phyloP scores from a whole-genome alignment of 192 early-diverging fungal genomes.

The Dissophora ornata region DNA sequence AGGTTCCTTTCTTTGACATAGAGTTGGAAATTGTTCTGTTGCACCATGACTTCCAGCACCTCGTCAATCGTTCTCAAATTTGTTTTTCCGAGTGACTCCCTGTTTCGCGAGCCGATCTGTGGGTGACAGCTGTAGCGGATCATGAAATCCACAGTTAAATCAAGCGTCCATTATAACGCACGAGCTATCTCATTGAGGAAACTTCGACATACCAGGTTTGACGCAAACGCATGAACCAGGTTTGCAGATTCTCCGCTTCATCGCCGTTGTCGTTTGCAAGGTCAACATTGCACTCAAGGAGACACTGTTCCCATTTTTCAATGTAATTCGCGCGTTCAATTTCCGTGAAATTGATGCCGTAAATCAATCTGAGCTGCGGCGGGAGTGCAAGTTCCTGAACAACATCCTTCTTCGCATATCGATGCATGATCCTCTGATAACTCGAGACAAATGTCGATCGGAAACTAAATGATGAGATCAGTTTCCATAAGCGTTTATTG shows the following conservation, averaged over 20 bases:
- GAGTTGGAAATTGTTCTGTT: slow-evolving; percentile 31
- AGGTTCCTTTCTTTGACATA: slow-evolving; percentile 44
- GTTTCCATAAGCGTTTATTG: slow-evolving; percentile 24
- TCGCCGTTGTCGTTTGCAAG: neutral
- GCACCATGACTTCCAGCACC: slow-evolving; percentile 64
- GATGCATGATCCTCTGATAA: slow-evolving; percentile 59
- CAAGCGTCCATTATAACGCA: too few relatives aligned
- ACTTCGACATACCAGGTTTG: slow-evolving; percentile 35
- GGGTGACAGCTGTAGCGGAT: slow-evolving; percentile 60
- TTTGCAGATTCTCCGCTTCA: slow-evolving; percentile 17
- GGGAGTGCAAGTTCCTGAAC: slow-evolving; percentile 66
- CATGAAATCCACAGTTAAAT: too few relatives aligned
- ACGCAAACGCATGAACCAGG: slow-evolving; percentile 32
- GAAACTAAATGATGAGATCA: slow-evolving; percentile 20
- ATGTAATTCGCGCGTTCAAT: slow-evolving; percentile 72
- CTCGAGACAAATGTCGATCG: slow-evolving; percentile 38
- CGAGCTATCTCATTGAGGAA: too few relatives aligned
- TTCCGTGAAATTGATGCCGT: slow-evolving; percentile 61
- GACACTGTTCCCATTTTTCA: slow-evolving; percentile 60
- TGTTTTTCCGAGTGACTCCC: slow-evolving; percentile 56
- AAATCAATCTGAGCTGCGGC: slow-evolving; percentile 56
- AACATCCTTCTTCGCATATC: slow-evolving; percentile 68
- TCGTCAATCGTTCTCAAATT: slow-evolving; percentile 62
- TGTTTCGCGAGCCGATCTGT: slow-evolving; percentile 63
- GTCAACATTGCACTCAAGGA: slow-evolving; percentile 53